phyloP scores from a whole-genome alignment of 2,329 filamentous ascomycete genomes.

The Penicillium sp. region DNA sequence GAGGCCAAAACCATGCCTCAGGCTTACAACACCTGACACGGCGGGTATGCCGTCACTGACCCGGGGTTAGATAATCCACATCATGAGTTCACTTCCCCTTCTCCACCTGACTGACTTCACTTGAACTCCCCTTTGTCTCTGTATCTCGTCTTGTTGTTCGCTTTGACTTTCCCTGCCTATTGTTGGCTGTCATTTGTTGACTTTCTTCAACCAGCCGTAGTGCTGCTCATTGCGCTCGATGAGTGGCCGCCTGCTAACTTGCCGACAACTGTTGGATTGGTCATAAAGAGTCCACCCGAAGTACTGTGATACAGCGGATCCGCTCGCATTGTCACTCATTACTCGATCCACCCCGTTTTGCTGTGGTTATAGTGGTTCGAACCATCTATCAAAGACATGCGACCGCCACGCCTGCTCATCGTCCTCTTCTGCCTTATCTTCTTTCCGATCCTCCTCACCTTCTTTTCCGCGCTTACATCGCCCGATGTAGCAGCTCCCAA shows the following conservation, averaged over 20 bases:
- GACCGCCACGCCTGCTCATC: constrained; percentile 41
- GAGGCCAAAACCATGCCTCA: neutral
- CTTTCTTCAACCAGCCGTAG: constrained; percentile 11
- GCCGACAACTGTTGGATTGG: constrained; percentile 29
- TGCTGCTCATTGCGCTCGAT: constrained; percentile 27
- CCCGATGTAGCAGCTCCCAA: constrained; percentile 32
- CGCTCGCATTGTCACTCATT: constrained; percentile 11
- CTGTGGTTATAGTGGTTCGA: neutral
- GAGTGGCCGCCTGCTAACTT: constrained; percentile 24
- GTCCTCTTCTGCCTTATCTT: constrained; percentile 42
- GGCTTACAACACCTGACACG: constrained; percentile 9
- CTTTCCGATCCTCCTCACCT: constrained; percentile 42
- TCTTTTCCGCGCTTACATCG: constrained; percentile 39
- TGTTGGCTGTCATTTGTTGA: constrained; percentile 9
- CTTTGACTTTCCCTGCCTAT: constrained; percentile 4
- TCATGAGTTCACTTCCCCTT: constrained; percentile 15
- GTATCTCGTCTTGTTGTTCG: constrained; percentile 2
- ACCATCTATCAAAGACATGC: constrained; percentile 31
- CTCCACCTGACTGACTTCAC: constrained; percentile 15
- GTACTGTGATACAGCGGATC: constrained; percentile 16
- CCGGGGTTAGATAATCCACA: constrained; percentile 15
- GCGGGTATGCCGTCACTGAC: constrained; percentile 10
- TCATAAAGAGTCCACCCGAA: constrained; percentile 19
- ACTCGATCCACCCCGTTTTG: constrained; percentile 6
- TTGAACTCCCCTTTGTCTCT: constrained; percentile 1